Conservation (phyloP, 768 basidiomycete genomes). For the Amanita pallidorosea region DNA sequence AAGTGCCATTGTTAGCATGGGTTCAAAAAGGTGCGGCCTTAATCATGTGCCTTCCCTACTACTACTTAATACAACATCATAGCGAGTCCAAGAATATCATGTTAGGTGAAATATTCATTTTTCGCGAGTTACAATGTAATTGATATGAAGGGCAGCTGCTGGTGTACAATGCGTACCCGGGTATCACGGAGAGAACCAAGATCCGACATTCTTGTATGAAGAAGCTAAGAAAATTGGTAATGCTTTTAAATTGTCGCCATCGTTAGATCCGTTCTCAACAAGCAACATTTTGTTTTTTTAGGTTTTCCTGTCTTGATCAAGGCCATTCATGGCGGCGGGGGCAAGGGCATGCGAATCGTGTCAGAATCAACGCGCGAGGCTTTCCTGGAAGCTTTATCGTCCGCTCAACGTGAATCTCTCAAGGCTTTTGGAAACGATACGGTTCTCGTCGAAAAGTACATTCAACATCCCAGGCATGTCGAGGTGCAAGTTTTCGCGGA, state of each 20-base stretch:
- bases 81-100: constrained; percentile 96
- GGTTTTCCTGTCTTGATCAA: constrained; percentile 93
- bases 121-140: constrained; percentile 1
- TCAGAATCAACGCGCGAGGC: constrained; percentile 41
- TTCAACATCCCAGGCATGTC: constrained; percentile 79
- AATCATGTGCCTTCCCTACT: background rate
- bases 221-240: constrained; percentile 65
- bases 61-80: background rate
- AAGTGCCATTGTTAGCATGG: constrained; percentile 86
- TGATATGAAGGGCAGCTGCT: constrained; percentile 41
- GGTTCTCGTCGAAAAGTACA: constrained; percentile 85
- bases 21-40: constrained; percentile 70
- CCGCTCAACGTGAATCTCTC: constrained; percentile 81
- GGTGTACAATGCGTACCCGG: constrained; percentile 92
- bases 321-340: constrained; percentile 92
- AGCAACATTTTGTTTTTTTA: constrained; percentile 13
- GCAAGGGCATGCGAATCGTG: constrained; percentile 91
- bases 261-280: background rate
- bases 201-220: constrained; percentile 53
- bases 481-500: constrained; percentile 96
- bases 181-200: constrained; percentile 81
- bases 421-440: constrained; percentile 84
- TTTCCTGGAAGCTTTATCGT: constrained; percentile 71
- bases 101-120: constrained; percentile 38
- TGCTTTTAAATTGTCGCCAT: background rate